These are phyloP conservation scores for Ceratopteris richardii DNA, from an alignment of 75 land plant genomes.

Conservation along the genomic window DNA sequence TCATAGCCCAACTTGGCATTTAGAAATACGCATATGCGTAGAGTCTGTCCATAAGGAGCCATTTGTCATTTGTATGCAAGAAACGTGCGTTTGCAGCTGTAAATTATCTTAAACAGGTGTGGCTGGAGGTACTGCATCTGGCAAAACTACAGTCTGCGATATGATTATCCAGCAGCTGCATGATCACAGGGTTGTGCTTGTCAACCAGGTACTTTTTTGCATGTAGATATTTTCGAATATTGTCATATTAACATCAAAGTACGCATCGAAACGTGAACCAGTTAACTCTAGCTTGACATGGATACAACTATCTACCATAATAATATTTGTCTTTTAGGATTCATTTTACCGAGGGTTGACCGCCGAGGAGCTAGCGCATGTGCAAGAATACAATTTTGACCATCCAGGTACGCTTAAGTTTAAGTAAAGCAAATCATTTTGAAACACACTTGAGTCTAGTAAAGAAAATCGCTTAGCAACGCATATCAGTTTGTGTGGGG, in stretches of 20 bases:
- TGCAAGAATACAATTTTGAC: slow-evolving; percentile 89
- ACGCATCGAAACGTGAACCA: background rate
- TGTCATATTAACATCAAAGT: background rate
- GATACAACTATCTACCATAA: background rate
- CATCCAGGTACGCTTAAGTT: slow-evolving; percentile 72
- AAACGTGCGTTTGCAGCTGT: background rate
- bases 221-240: background rate
- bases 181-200: background rate
- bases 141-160: too few species aligned
- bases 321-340: slow-evolving; percentile 37
- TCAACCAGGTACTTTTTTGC: background rate
- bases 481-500: background rate
- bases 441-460: background rate
- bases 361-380: slow-evolving; percentile 67
- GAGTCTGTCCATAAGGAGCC: background rate
- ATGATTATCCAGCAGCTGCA: too few species aligned
- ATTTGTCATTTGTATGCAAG: background rate
- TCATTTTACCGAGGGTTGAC: slow-evolving; percentile 92
- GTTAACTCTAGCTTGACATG: background rate
- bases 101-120: background rate
- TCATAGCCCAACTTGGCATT: background rate
- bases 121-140: too few species aligned
- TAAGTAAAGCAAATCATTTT: background rate
- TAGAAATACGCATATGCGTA: background rate
- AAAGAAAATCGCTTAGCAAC: background rate